Evolutionary conservation across 371 early-diverging fungal species (phyloP).

Genomic region (Catenaria anguillulae): DNA sequence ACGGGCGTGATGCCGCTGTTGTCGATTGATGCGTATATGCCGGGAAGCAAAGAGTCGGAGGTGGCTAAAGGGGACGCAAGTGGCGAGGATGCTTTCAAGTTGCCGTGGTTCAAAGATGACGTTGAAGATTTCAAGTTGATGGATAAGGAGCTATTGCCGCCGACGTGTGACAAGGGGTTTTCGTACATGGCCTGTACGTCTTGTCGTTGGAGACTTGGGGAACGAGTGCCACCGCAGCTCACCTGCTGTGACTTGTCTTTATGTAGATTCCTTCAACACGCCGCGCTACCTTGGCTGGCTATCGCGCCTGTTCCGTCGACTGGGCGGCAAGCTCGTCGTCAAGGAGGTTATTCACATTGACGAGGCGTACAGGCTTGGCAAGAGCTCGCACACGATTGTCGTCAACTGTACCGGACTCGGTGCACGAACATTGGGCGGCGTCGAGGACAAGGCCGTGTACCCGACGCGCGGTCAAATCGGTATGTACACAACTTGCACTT

Average conservation of each 20-base stretch:
- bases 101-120: constrained; percentile 18
- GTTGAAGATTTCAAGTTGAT: not conserved
- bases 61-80: too few relatives aligned
- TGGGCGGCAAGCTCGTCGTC: constrained; percentile 23
- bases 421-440: constrained; percentile 26
- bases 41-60: constrained; percentile 9
- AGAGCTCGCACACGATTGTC: constrained; percentile 16
- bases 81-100: too few relatives aligned
- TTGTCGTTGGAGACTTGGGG: too few relatives aligned
- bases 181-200: not conserved
- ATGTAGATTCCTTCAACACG: constrained; percentile 26
- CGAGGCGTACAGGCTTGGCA: constrained; percentile 7
- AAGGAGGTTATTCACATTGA: constrained; percentile 12
- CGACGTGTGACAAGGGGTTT: not conserved
- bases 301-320: constrained; percentile 14
- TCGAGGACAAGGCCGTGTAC: constrained; percentile 29
- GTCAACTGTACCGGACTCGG: constrained; percentile 45
- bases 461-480: constrained; percentile 41
- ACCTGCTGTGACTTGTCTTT: too few relatives aligned
- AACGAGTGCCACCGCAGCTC: too few relatives aligned
- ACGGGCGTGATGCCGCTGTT: constrained; percentile 15
- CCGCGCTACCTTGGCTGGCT: constrained; percentile 35
- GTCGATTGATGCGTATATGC: constrained; percentile 15
- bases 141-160: too few relatives aligned
- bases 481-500: too few relatives aligned